Evolutionary conservation across 2,329 filamentous ascomycete genomes (phyloP), one percentile per base, ranked within the genome.

Genomic region (Aspergillus sp.): DNA sequence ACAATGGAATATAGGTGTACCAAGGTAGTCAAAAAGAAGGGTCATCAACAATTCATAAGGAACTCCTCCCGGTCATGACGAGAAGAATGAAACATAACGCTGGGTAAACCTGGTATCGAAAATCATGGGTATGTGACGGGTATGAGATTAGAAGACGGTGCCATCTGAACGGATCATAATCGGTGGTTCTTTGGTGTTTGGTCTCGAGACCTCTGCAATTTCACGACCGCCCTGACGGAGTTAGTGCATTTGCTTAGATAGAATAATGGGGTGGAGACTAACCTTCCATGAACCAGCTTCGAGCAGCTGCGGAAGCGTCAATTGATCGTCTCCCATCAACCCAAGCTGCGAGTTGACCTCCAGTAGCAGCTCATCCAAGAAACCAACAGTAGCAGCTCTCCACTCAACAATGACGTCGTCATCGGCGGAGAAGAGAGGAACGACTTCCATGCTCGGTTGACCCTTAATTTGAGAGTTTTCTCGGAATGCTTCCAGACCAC

Each of bases 221-320:
- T 97, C 93, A 63, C 93, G 84, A 50, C 93, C 93, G 60, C 91
- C 91, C 90, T 82, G 10, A 4, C 9, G 12, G 10, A 17, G 20
- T 25, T 15, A 13, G 54, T 13, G 39, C 44, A 53, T 81, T 49
- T 49, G 47, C 45, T 53, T 64, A 62, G 61, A 63, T 45, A 30
- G 35, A 55, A 49, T 48, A 46, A 49, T 42, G 15, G 20, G 13
- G 3, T 15, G 2, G n/a, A 25, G 19, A 23, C 81, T 72, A 69
- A 93, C 90, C 86, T 97, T 97, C 91, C 93, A 98, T 64, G 88
- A 95, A 45, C 93, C 93, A 12, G 91, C 93, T 69, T 97, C 93
- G 15, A 98, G 77, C 74, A 98, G 82, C 67, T 98, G 93, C 5
- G 90, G 83, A 57, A 97, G 70, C 37, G 76, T 87, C 65, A 98